phyloP scores from a whole-genome alignment of 768 basidiomycete genomes.

The Tricholoma flavovirens region DNA sequence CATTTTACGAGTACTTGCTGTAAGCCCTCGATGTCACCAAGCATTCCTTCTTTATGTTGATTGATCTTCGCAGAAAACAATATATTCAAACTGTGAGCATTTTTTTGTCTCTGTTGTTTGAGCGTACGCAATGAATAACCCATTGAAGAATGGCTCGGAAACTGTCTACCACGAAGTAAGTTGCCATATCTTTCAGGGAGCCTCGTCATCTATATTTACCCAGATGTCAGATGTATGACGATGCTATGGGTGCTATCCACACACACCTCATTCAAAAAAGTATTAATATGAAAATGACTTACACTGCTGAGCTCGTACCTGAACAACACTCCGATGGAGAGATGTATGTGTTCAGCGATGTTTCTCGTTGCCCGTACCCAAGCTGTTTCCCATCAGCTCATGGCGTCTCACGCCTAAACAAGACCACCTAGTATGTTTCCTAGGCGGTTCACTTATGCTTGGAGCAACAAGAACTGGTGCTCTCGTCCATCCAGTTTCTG shows the following conservation, averaged over 20 bases:
- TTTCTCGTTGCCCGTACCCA: neutral
- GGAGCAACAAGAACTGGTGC: slow-evolving; percentile 73
- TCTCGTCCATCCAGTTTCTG: slow-evolving; percentile 43
- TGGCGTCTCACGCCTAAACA: slow-evolving; percentile 85
- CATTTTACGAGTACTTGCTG: slow-evolving; percentile 90
- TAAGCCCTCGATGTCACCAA: slow-evolving; percentile 24
- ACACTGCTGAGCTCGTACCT: slow-evolving; percentile 80
- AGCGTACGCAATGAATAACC: neutral
- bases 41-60: neutral
- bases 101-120: neutral
- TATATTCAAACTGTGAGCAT: slow-evolving; percentile 69
- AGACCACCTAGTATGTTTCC: slow-evolving; percentile 94
- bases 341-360: slow-evolving; percentile 24
- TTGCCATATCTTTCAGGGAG: neutral
- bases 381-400: slow-evolving; percentile 31
- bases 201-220: neutral
- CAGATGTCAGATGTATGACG: slow-evolving; percentile 77
- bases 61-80: slow-evolving; percentile 47
- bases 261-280: slow-evolving; percentile 66
- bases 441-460: slow-evolving; percentile 87
- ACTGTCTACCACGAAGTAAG: slow-evolving; percentile 68
- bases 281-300: slow-evolving; percentile 51
- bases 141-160: slow-evolving; percentile 62
- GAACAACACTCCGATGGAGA: slow-evolving; percentile 35
- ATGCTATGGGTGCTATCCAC: slow-evolving; percentile 80